Evolutionary conservation across 208 protist genomes (phyloP).

Genomic region (Herpetomonas samuelpessoai): DNA sequence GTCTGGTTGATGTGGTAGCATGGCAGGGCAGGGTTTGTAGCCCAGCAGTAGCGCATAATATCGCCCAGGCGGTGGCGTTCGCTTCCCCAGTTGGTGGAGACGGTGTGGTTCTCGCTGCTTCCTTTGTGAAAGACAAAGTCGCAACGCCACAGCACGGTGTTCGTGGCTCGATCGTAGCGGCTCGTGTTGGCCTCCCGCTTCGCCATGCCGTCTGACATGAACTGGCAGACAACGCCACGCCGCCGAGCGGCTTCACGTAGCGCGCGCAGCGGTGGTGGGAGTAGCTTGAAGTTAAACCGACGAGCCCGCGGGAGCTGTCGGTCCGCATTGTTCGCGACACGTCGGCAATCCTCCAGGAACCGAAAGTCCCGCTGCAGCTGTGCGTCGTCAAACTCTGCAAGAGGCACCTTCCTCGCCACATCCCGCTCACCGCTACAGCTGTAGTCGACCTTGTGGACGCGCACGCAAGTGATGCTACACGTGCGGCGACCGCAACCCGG

Average conservation of each 20-base stretch:
- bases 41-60: conserved; percentile 67
- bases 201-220: conserved; percentile 83
- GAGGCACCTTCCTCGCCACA: conserved; percentile 47
- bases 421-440: conserved; percentile 58
- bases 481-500: conserved; percentile 65
- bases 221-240: conserved; percentile 84
- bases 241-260: conserved; percentile 72
- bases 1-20: conserved; percentile 75
- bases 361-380: conserved; percentile 80
- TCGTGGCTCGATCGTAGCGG: conserved; percentile 56
- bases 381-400: conserved; percentile 66
- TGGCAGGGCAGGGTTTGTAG: conserved; percentile 63
- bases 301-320: conserved; percentile 51
- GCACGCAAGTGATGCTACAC: conserved; percentile 79
- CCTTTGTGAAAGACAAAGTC: conserved; percentile 64
- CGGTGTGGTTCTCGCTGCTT: conserved; percentile 20
- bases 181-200: conserved; percentile 83
- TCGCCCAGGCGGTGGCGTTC: conserved; percentile 76
- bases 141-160: conserved; percentile 82
- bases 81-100: conserved; percentile 75
- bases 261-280: conserved; percentile 67
- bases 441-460: conserved; percentile 66
- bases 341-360: conserved; percentile 78
- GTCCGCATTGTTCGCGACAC: conserved; percentile 61
- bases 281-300: conserved; percentile 59